A percentile compares a stretch with the other conserved stretches of the same genome.
Conservation (phyloP, 257 asterid species). For the Coffea canephora region DNA sequence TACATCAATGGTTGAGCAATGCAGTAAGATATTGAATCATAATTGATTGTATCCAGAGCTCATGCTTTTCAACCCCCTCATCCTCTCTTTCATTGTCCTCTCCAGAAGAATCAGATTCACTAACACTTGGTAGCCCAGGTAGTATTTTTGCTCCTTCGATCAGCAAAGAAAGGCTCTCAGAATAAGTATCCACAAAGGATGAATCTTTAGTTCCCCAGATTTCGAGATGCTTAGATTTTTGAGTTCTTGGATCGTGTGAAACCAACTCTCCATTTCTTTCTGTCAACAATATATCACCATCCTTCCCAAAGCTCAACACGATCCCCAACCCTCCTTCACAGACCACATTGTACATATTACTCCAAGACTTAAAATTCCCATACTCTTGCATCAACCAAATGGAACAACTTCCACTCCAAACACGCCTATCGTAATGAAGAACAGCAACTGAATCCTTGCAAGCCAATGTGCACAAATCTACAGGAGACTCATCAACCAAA, state of each 20-base stretch:
- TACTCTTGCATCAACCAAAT: slow-evolving; percentile 26
- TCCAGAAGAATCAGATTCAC: slow-evolving; percentile 2
- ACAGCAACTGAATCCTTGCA: slow-evolving; percentile 9
- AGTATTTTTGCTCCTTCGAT: slow-evolving; percentile 23
- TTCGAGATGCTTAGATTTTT: background rate
- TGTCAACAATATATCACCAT: slow-evolving; percentile 10
- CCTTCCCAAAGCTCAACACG: background rate
- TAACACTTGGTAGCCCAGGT: slow-evolving; percentile 8
- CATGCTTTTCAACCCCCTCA: slow-evolving; percentile 18
- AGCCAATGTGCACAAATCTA: background rate
- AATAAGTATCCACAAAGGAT: slow-evolving; percentile 2
- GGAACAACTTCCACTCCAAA: slow-evolving; percentile 2
- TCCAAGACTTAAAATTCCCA: slow-evolving; percentile 16
- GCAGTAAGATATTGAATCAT: slow-evolving; percentile 21
- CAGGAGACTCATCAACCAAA: slow-evolving; percentile 6
- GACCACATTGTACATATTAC: slow-evolving; percentile 1
- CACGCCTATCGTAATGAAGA: background rate
- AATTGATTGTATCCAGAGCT: slow-evolving; percentile 19
- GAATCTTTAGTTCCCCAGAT: background rate
- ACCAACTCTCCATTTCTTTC: background rate
- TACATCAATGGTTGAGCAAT: slow-evolving; percentile 4
- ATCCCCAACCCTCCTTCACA: background rate
- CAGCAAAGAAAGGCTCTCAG: slow-evolving; percentile 21
- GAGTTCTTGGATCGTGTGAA: background rate
- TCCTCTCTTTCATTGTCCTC: background rate